Evolutionary conservation across 208 protist genomes (phyloP), one percentile per base, ranked within the genome.

Genomic region (Trypanosoma scelopori): DNA sequence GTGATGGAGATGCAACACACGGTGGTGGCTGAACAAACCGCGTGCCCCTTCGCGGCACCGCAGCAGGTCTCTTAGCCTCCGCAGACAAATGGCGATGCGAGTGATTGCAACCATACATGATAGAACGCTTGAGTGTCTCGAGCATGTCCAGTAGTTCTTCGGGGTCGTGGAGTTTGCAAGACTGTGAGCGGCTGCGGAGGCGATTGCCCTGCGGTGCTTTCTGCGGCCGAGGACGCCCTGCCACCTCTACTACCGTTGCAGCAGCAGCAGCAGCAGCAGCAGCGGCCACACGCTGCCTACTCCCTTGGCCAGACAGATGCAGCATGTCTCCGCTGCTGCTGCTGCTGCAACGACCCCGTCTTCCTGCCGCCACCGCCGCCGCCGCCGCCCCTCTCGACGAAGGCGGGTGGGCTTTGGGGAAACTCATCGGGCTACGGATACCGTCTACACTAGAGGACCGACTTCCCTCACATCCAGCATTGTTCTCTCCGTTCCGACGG

Each of bases 21-120:
- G 43, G 43, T 18, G 20, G 22, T 37, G 43, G 64, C 13, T 53
- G 53, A 35, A 53, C 52, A 25, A 41, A 61, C 53, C 42, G 23
- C 30, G 52, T 15, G 39, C 30, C 16, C n/a, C 42, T 69, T 32
- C 51, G 63, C 5, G 52, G 23, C 23, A 4, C 13, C n/a, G 28
- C 18, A 15, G 22, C 39, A 42, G 22, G 52, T 30, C 42, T 53
- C 32, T 4, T n/a, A 18, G 6, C 5, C 1, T 60, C 43, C 25
- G 3, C 20, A 18, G 52, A 0, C 18, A 18, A 16, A 15, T 30
- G 11, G 23, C 55, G 55, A 20, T 60, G 52, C 18, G 53, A 53
- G 30, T 56, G 6, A 22, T 56, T 65, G 60, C 60, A 57, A 41
- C 60, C 35, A 39, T 56, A 39, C 60, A 56, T 56, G 37, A 65